Percentiles rank a stretch among this genome's conserved stretches.
Evolutionary conservation across 768 basidiomycete species (phyloP).

Genomic region (Suillus cothurnatus): DNA sequence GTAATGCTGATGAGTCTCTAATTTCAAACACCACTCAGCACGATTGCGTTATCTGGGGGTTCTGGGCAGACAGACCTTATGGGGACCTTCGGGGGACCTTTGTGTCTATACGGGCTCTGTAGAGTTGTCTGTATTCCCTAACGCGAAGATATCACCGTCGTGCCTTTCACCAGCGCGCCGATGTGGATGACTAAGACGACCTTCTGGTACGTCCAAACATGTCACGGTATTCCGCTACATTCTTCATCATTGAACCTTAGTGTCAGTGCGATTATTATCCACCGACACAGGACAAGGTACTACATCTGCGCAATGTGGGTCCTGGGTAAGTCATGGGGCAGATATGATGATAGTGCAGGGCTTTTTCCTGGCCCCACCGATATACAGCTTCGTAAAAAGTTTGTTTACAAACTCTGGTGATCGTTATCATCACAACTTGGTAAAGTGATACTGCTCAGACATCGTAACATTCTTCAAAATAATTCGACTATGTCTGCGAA

Average conservation of each 20-base stretch:
- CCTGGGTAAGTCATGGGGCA: background rate
- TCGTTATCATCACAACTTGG: background rate
- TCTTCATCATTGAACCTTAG: constrained; percentile 31
- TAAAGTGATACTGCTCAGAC: background rate
- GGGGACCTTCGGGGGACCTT: background rate
- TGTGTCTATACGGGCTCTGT: background rate
- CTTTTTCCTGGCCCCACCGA: background rate
- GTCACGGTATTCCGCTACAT: constrained; percentile 47
- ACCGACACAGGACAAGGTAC: background rate
- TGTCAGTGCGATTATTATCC: background rate
- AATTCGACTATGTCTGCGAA: background rate
- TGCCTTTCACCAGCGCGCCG: constrained; percentile 12
- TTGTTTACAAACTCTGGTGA: background rate
- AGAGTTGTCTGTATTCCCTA: background rate
- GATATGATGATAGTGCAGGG: background rate
- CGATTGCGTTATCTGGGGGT: background rate
- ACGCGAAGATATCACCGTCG: background rate
- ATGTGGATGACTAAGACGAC: constrained; percentile 21
- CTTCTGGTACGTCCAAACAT: constrained; percentile 17
- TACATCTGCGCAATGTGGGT: background rate
- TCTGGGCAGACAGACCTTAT: background rate
- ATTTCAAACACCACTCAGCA: background rate
- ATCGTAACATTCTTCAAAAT: background rate
- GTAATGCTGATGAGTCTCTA: background rate
- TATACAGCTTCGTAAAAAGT: background rate